Percentiles rank a stretch among this genome's conserved stretches.
Conservation (phyloP, 345 rosid species). For the Syzygium aqueum region DNA sequence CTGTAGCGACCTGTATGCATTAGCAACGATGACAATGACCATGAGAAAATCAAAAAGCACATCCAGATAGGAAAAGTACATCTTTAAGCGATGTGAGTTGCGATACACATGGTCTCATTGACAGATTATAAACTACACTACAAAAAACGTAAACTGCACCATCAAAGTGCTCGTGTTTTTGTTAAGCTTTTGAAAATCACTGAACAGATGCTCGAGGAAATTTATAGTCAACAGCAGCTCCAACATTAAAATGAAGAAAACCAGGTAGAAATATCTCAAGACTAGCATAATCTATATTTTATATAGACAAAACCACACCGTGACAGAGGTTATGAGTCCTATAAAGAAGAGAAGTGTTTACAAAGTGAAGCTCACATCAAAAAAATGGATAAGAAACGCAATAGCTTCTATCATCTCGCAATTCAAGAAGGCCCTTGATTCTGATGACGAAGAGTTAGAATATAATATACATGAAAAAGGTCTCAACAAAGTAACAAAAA, state of each 20-base stretch:
- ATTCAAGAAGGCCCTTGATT: neutral
- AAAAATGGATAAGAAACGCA: neutral
- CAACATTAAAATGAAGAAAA: neutral
- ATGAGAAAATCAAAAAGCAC: neutral
- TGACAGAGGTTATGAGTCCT: neutral
- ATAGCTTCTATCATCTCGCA: neutral
- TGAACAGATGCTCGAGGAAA: neutral
- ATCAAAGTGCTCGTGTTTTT: neutral
- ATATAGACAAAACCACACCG: neutral
- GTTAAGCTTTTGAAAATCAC: neutral
- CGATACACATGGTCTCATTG: neutral
- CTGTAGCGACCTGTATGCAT: constrained; percentile 68
- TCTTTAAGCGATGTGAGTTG: neutral
- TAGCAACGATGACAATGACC: neutral
- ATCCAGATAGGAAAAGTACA: neutral
- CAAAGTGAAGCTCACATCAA: neutral
- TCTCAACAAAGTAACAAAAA: neutral
- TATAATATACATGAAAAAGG: neutral
- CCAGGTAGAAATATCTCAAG: neutral
- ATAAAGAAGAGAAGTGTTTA: neutral
- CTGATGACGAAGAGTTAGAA: neutral
- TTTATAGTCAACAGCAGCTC: neutral
- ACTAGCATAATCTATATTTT: neutral
- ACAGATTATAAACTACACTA: neutral
- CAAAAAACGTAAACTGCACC: neutral